Evolutionary conservation across 768 basidiomycete species (phyloP).

Genomic region (Clitopilus hobsonii): DNA sequence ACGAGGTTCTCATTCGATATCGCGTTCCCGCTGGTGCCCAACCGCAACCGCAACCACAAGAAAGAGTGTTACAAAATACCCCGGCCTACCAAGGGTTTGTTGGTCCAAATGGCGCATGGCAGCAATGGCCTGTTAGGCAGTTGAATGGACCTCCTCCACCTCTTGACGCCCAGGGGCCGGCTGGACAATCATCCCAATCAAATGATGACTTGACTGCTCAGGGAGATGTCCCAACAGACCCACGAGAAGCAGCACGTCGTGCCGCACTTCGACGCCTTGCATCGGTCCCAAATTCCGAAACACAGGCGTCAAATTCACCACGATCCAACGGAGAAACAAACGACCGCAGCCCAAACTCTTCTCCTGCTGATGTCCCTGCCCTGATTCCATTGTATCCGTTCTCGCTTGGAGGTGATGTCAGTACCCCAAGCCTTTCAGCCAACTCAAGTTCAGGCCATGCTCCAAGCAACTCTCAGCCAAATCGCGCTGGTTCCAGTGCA

Average conservation of each 20-base stretch:
- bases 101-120: constrained; percentile 63
- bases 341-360: not conserved
- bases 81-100: constrained; percentile 60
- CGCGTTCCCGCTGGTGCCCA: constrained; percentile 48
- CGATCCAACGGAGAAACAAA: not conserved
- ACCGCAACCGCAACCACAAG: constrained; percentile 10
- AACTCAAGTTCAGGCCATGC: too few relatives aligned
- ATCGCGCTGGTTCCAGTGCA: too few relatives aligned
- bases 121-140: constrained; percentile 63
- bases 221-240: constrained; percentile 5
- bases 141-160: too few relatives aligned
- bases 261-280: constrained; percentile 38
- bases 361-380: constrained; percentile 13
- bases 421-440: constrained; percentile 6
- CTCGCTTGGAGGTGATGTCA: not conserved
- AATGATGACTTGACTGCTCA: too few relatives aligned
- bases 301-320: not conserved
- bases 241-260: constrained; percentile 51
- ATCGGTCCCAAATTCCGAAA: not conserved
- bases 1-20: constrained; percentile 56
- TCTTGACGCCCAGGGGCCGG: too few relatives aligned
- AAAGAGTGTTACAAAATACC: constrained; percentile 32
- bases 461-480: too few relatives aligned
- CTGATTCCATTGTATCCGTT: constrained; percentile 25
- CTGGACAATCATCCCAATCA: too few relatives aligned